These are phyloP conservation scores for Microbotryomycetes sp. DNA, from an alignment of 1,284 basidiomycete species.

Conservation along the genomic window DNA sequence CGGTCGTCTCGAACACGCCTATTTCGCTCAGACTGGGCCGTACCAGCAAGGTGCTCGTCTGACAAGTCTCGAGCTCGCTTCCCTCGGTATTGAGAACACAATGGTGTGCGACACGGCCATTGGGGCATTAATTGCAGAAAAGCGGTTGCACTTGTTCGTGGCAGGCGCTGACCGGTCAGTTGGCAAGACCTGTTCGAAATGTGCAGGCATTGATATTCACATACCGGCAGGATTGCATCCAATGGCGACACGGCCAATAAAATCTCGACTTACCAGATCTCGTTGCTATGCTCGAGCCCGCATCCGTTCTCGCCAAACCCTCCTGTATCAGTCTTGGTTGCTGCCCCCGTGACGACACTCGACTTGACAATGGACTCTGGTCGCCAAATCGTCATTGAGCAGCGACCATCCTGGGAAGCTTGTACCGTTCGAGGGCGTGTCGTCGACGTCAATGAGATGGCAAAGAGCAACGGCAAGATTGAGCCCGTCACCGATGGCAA, in stretches of 20 bases:
- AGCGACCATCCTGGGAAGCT: slow-evolving; percentile 75
- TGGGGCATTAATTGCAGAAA: slow-evolving; percentile 78
- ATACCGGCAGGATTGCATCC: slow-evolving; percentile 73
- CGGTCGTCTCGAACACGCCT: slow-evolving; percentile 66
- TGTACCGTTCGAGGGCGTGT: slow-evolving; percentile 65
- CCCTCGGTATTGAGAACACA: slow-evolving; percentile 69
- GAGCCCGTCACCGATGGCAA: slow-evolving; percentile 45
- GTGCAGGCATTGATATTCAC: slow-evolving; percentile 49
- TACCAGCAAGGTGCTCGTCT: slow-evolving; percentile 81
- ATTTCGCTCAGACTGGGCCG: slow-evolving; percentile 83
- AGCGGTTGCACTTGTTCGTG: slow-evolving; percentile 69
- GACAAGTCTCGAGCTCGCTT: slow-evolving; percentile 77
- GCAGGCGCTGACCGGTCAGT: slow-evolving; percentile 45
- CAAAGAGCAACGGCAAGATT: slow-evolving; percentile 44
- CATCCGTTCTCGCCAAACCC: slow-evolving; percentile 39
- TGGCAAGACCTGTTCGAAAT: neutral
- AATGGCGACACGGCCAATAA: slow-evolving; percentile 95
- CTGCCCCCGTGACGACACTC: slow-evolving; percentile 80
- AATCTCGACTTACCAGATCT: slow-evolving; percentile 45
- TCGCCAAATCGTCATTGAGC: slow-evolving; percentile 80
- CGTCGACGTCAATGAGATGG: slow-evolving; percentile 42
- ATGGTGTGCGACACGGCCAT: slow-evolving; percentile 96
- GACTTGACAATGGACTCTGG: slow-evolving; percentile 70
- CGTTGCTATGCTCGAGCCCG: slow-evolving; percentile 28
- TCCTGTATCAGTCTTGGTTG: slow-evolving; percentile 85